Percentiles rank a stretch among this genome's conserved stretches.
These are phyloP conservation scores for Penicillium herquei DNA, from an alignment of 495 filamentous ascomycete species.

Conservation along the genomic window DNA sequence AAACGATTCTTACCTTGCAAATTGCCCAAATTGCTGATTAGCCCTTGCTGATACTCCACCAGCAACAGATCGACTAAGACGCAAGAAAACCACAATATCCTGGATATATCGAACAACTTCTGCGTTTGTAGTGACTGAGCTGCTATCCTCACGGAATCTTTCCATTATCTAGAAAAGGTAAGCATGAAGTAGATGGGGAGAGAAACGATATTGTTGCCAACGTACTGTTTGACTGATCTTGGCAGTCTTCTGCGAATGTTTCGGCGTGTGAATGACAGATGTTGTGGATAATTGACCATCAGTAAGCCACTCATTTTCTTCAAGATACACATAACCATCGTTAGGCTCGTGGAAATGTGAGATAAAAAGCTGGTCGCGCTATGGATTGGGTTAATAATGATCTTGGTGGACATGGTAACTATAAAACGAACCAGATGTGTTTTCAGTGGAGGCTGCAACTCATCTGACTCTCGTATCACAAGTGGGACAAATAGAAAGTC, in stretches of 20 bases:
- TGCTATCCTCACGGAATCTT: constrained; percentile 33
- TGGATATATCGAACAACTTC: constrained; percentile 79
- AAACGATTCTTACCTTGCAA: constrained; percentile 53
- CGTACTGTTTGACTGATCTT: constrained; percentile 26
- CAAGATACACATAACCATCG: constrained; percentile 69
- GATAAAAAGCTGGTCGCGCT: constrained; percentile 85
- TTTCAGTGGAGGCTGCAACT: constrained; percentile 35
- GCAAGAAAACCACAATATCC: constrained; percentile 81
- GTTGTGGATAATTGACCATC: constrained; percentile 44
- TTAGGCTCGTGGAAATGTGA: constrained; percentile 79
- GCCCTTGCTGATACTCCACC: constrained; percentile 75
- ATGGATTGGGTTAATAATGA: background rate
- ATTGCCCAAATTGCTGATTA: constrained; percentile 69
- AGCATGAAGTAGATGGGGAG: background rate
- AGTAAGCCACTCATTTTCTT: constrained; percentile 54
- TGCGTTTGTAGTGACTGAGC: constrained; percentile 46
- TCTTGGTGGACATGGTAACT: background rate
- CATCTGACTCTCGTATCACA: constrained; percentile 40
- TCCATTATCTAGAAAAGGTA: constrained; percentile 39
- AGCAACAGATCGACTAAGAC: constrained; percentile 78
- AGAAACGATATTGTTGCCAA: background rate
- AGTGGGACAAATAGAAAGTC: constrained; percentile 80
- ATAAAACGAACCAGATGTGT: constrained; percentile 45
- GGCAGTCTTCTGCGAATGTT: constrained; percentile 8
- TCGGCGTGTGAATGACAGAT: constrained; percentile 45